Evolutionary conservation across 176 grass and related monocot species (phyloP), one percentile per base, ranked within the genome.

Genomic region (Pontederia paniculata): DNA sequence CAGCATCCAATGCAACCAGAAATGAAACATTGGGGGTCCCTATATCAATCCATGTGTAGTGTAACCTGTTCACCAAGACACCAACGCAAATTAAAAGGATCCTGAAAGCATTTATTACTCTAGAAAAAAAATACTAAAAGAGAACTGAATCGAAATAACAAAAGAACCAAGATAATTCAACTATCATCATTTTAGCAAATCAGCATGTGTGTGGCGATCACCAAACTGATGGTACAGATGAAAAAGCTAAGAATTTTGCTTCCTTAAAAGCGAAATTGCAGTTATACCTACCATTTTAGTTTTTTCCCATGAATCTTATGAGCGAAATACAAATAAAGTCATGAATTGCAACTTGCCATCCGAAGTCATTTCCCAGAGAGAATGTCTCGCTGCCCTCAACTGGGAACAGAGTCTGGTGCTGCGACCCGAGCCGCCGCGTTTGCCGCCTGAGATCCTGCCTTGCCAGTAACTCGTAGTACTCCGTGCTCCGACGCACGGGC

Each of bases 11-110:
- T 70, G 86, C 93, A 43, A 98, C 93, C 44, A 98, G 31, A 73
- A 98, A 98, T 21, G 93, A 77, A 55, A 81, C 77, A 23, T 74
- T 88, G 12, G 86, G 86, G 18, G 83, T 91, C 62, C 93, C 93
- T 63, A 98, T 77, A 65, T 88, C 83, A 45, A 98, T 88, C 93
- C 86, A 98, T 54, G 93, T 90, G 75, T 98, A 98, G 5, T 98
- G 77, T 23, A 98, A 73, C 93, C 86, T 91, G 73, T 43, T 37
- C 42, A 76, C 53, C 5, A 23, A 66, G 67, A 51, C 13, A 18
- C 2, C 28, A 57, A 17, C 45, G 9, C 23, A 58, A 17, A 44
- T 42, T 9, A 20, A 6, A 41, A 60, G 12, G 31, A 28, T 71
- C 47, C 2, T 20, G 9, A 17, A 70, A 15, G 4, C 45, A 53